phyloP scores from a whole-genome alignment of 176 grass and related monocot genomes.

The Ensete glaucum region DNA sequence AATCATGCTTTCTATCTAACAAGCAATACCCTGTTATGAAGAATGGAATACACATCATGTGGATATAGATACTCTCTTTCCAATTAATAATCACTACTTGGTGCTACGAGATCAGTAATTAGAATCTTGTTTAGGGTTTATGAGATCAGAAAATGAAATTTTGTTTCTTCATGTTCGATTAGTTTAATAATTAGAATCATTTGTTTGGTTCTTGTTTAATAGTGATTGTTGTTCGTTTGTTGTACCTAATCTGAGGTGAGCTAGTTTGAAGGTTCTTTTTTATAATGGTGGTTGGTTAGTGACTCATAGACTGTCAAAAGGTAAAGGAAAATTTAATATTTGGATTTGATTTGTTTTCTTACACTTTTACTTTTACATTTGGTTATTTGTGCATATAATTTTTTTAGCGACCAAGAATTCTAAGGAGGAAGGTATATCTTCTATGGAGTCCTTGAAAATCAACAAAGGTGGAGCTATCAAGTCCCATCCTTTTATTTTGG shows the following conservation, averaged over 20 bases:
- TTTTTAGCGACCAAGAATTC: slow-evolving; percentile 43
- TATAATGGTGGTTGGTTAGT: slow-evolving; percentile 65
- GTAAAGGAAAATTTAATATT: slow-evolving; percentile 23
- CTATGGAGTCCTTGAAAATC: slow-evolving; percentile 65
- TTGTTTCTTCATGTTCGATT: neutral
- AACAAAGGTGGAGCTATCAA: slow-evolving; percentile 63
- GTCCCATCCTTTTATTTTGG: slow-evolving; percentile 64
- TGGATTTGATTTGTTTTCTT: neutral
- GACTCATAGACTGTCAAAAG: slow-evolving; percentile 63
- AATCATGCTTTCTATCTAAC: slow-evolving; percentile 53
- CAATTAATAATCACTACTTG: neutral
- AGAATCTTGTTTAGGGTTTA: too few relatives aligned
- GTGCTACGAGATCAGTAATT: too few relatives aligned
- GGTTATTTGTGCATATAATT: neutral
- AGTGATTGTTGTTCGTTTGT: neutral
- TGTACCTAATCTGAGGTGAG: slow-evolving; percentile 80
- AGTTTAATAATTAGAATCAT: neutral
- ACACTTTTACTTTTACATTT: neutral
- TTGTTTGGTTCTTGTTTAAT: too few relatives aligned
- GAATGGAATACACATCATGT: slow-evolving; percentile 46
- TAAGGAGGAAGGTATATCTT: slow-evolving; percentile 77
- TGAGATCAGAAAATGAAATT: neutral
- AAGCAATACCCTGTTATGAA: slow-evolving; percentile 86
- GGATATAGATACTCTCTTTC: too few relatives aligned
- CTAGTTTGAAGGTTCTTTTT: slow-evolving; percentile 58